These are phyloP conservation scores for Neurospora sp. DNA, from an alignment of 495 filamentous ascomycete genomes.

Conservation along the genomic window DNA sequence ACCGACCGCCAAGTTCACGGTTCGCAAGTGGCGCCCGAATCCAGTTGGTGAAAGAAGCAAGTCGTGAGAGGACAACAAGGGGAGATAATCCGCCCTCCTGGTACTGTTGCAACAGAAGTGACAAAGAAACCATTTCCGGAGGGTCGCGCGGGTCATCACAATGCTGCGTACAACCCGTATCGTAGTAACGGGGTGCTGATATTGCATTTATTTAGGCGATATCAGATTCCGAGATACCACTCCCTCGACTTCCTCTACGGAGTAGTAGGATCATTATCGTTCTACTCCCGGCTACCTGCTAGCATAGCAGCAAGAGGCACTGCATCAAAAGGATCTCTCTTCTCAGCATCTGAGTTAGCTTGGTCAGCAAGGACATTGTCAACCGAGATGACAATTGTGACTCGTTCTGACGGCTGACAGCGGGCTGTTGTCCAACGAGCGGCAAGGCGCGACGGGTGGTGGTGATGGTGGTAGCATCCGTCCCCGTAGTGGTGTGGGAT, in stretches of 20 bases:
- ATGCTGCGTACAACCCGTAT: neutral
- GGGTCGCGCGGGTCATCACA: neutral
- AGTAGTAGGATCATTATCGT: neutral
- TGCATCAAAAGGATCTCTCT: neutral
- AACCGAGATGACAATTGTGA: neutral
- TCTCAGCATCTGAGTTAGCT: neutral
- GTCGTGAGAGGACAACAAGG: neutral
- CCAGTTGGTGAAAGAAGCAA: neutral
- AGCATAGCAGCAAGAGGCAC: neutral
- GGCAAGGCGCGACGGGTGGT: neutral
- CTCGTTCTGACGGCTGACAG: neutral
- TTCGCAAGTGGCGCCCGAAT: neutral
- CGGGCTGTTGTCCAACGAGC: neutral
- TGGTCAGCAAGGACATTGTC: neutral
- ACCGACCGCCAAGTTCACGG: neutral
- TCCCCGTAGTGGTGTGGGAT: neutral
- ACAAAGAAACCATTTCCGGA: neutral
- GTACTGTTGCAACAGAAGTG: neutral
- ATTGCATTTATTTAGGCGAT: neutral
- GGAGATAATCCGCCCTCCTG: neutral
- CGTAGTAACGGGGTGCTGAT: neutral
- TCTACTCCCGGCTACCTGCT: neutral
- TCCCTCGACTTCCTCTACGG: neutral
- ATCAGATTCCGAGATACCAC: neutral
- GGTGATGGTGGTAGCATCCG: neutral